phyloP scores from a whole-genome alignment of 176 grass and related monocot genomes.

The Saccharum spontaneum region DNA sequence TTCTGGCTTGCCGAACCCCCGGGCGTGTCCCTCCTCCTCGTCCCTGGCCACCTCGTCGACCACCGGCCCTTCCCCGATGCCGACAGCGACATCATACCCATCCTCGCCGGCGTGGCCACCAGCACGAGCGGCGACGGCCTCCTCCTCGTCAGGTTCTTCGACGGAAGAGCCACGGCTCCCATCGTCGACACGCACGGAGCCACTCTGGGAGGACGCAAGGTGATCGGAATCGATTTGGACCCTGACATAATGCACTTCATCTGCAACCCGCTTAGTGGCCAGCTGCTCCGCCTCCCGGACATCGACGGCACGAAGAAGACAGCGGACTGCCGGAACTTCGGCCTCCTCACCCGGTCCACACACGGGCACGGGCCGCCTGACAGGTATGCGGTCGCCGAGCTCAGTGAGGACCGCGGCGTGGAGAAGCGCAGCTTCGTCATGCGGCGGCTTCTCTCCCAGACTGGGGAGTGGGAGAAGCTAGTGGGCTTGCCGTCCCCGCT shows the following conservation, averaged over 20 bases:
- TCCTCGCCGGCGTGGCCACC: not conserved
- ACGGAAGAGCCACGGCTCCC: not conserved
- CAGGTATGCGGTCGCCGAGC: slow-evolving; percentile 9
- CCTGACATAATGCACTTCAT: not conserved
- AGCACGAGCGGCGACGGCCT: not conserved
- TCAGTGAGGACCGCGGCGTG: not conserved
- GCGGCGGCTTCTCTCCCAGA: slow-evolving; percentile 9
- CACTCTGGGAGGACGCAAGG: too few species aligned
- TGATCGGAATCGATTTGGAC: not conserved
- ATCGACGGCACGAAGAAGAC: slow-evolving; percentile 4
- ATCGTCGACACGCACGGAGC: not conserved
- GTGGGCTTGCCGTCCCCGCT: not conserved
- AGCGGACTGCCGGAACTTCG: not conserved
- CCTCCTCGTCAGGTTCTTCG: not conserved
- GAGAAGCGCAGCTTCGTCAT: not conserved
- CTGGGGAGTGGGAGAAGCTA: slow-evolving; percentile 7
- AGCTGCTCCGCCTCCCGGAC: slow-evolving; percentile 2
- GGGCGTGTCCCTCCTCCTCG: not conserved
- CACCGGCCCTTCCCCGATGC: not conserved
- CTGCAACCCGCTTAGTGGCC: slow-evolving; percentile 15
- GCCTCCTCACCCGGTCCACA: not conserved
- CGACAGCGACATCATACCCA: not conserved
- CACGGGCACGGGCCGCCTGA: not conserved
- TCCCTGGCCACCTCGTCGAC: not conserved
- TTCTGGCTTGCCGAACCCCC: not conserved